Conservation (phyloP, 2,329 filamentous ascomycete genomes). For the Apiospora malaysiana region DNA sequence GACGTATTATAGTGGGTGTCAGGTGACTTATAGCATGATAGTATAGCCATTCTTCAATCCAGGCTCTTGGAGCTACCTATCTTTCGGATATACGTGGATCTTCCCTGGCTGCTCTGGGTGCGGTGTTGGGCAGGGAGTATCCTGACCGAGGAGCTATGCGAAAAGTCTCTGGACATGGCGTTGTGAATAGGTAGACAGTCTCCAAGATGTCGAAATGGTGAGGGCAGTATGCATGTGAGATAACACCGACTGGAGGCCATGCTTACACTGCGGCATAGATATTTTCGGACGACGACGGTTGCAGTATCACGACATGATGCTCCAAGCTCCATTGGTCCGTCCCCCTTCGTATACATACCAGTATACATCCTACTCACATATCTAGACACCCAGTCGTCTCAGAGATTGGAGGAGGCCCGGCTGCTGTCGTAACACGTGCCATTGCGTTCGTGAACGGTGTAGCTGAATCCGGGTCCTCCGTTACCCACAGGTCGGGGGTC, state of each 20-base stretch:
- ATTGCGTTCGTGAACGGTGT: not conserved
- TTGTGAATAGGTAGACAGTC: too few species aligned
- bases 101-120: not conserved
- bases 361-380: not conserved
- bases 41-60: not conserved
- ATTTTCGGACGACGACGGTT: not conserved
- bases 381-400: not conserved
- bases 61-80: not conserved
- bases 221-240: not conserved
- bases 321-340: not conserved
- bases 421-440: not conserved
- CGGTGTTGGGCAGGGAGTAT: not conserved
- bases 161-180: not conserved
- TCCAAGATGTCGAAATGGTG: not conserved
- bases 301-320: not conserved
- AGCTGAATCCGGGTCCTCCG: not conserved
- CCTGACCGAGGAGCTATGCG: not conserved
- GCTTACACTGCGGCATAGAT: not conserved
- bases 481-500: not conserved
- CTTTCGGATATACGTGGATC: not conserved
- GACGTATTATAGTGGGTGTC: not conserved
- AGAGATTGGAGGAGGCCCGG: not conserved
- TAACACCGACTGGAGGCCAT: not conserved
- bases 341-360: too few species aligned
- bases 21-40: not conserved